Evolutionary conservation across 306 rosid genomes (phyloP).

Genomic region (Citrullus mucosospermus): DNA sequence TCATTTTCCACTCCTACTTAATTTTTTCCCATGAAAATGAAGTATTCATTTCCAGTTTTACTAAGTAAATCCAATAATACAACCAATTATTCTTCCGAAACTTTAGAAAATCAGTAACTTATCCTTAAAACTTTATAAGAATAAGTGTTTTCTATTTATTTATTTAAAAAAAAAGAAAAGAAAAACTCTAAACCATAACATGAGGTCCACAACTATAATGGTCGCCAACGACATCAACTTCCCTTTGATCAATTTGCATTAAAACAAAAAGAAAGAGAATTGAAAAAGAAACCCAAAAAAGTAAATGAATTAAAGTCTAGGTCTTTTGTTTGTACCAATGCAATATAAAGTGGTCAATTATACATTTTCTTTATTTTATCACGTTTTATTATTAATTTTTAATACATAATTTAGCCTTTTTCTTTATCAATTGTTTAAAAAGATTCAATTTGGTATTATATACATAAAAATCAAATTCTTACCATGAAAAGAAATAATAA

Average conservation of each 20-base stretch:
- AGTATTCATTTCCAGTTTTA: background rate
- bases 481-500: too few relatives aligned
- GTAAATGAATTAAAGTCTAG: background rate
- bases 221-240: background rate
- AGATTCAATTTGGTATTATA: too few relatives aligned
- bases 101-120: background rate
- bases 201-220: conserved; percentile 3
- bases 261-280: background rate
- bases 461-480: too few relatives aligned
- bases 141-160: background rate
- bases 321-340: background rate
- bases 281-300: background rate
- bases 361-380: too few relatives aligned
- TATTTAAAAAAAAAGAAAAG: too few relatives aligned
- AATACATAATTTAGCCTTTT: background rate
- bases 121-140: background rate
- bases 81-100: background rate
- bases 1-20: too few relatives aligned
- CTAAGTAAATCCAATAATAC: background rate
- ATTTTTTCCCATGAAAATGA: too few relatives aligned
- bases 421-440: background rate
- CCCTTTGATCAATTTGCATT: background rate
- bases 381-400: background rate
- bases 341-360: background rate
- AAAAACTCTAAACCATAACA: background rate